A percentile compares a stretch with the other conserved stretches of the same genome.
Conservation (phyloP, 441 rosid genomes). For the Metrosideros polymorpha region DNA sequence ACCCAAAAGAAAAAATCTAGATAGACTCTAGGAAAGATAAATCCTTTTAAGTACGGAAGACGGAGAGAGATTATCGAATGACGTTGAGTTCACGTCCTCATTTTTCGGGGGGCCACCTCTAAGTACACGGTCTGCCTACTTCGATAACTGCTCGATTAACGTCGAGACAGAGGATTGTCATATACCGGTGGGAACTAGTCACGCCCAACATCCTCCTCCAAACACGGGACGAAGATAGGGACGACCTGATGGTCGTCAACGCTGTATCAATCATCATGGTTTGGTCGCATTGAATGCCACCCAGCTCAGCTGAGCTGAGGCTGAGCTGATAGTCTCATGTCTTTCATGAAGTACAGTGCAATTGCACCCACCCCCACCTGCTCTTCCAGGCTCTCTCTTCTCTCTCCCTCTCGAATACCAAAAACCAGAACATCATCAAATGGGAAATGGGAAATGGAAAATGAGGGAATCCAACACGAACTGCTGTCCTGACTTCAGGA, state of each 20-base stretch:
- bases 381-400: neutral
- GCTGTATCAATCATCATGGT: neutral
- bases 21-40: neutral
- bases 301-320: too few species aligned
- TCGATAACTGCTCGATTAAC: accelerated
- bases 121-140: neutral
- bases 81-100: neutral
- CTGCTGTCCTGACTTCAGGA: neutral
- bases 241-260: neutral
- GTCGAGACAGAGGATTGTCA: accelerated
- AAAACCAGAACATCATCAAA: neutral
- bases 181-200: neutral
- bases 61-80: neutral
- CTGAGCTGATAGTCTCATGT: neutral
- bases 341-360: neutral
- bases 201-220: neutral
- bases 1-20: neutral
- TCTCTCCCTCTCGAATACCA: neutral
- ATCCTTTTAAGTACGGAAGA: neutral
- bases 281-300: neutral
- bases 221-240: neutral
- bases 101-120: neutral
- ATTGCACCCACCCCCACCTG: neutral
- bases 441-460: too few species aligned
- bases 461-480: neutral